These are phyloP conservation scores for Aspergillus versicolor DNA, from an alignment of 2,329 filamentous ascomycete species.

Conservation along the genomic window DNA sequence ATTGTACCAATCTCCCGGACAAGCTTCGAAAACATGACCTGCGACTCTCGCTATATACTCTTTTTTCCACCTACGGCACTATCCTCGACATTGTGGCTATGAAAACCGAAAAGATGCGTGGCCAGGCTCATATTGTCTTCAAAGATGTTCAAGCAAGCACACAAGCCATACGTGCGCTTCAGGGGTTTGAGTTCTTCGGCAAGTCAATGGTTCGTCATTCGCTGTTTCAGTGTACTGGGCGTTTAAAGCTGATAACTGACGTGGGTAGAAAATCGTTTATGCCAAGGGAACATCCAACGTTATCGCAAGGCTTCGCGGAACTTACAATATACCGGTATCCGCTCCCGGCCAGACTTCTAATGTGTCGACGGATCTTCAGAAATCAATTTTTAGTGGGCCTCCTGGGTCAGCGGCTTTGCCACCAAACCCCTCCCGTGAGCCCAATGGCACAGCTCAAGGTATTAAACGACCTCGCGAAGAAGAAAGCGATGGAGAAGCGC, in stretches of 20 bases:
- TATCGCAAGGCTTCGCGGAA: conserved; percentile 87
- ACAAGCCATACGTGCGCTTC: conserved; percentile 84
- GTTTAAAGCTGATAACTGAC: conserved; percentile 2
- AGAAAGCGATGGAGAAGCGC: conserved; percentile 53
- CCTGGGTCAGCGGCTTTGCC: conserved; percentile 44
- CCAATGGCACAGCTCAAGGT: conserved; percentile 47
- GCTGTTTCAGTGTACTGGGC: background rate
- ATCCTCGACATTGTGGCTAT: conserved; percentile 89
- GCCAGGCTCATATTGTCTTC: conserved; percentile 91
- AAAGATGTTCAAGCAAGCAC: conserved; percentile 88
- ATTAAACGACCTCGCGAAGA: conserved; percentile 71
- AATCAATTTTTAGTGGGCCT: conserved; percentile 73
- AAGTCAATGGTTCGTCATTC: conserved; percentile 70
- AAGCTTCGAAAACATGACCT: conserved; percentile 90
- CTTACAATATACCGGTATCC: conserved; percentile 68
- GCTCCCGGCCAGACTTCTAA: conserved; percentile 53
- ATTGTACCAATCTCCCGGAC: conserved; percentile 82
- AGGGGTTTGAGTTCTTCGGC: conserved; percentile 84
- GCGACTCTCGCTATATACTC: conserved; percentile 81
- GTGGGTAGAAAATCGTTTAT: conserved; percentile 77
- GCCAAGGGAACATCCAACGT: conserved; percentile 86
- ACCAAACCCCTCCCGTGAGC: conserved; percentile 50
- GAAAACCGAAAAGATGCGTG: conserved; percentile 89
- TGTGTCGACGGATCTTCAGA: conserved; percentile 71
- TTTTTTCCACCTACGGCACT: conserved; percentile 91